A percentile compares a stretch with the other conserved stretches of the same genome.
Conservation (phyloP, 805 yeast species). For the Pichia nakasei region DNA sequence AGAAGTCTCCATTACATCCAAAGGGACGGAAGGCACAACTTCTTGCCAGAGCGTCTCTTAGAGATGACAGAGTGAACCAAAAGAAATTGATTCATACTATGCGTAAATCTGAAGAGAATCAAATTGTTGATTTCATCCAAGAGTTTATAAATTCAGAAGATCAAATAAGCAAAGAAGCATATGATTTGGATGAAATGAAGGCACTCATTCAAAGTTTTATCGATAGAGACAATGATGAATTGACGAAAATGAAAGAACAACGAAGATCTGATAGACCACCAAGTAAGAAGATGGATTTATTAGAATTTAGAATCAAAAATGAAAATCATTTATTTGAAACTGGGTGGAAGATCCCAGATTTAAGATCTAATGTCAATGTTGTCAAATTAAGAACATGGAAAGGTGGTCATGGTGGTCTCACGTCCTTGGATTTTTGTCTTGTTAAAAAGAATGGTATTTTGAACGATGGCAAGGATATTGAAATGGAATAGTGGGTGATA, state of each 20-base stretch:
- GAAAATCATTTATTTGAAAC: slow-evolving; percentile 56
- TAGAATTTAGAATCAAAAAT: slow-evolving; percentile 52
- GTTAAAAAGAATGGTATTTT: slow-evolving; percentile 22
- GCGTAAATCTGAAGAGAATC: slow-evolving; percentile 50
- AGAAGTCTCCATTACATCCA: slow-evolving; percentile 63
- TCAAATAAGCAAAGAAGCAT: slow-evolving; percentile 32
- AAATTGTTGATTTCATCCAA: slow-evolving; percentile 52
- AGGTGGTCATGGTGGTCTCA: slow-evolving; percentile 71
- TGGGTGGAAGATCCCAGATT: slow-evolving; percentile 68
- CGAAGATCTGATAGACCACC: slow-evolving; percentile 90
- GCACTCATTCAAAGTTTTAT: slow-evolving; percentile 53
- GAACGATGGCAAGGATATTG: slow-evolving; percentile 6
- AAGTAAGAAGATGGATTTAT: slow-evolving; percentile 53
- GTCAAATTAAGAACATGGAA: slow-evolving; percentile 63
- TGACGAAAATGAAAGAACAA: slow-evolving; percentile 46
- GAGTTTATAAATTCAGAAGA: slow-evolving; percentile 35
- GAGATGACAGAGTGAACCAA: slow-evolving; percentile 63
- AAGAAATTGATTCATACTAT: slow-evolving; percentile 51
- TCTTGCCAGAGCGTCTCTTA: slow-evolving; percentile 73
- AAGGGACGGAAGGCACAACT: slow-evolving; percentile 84
- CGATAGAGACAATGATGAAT: slow-evolving; percentile 65
- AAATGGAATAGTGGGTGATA: slow-evolving; percentile 8
- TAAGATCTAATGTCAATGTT: slow-evolving; percentile 53
- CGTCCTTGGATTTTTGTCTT: slow-evolving; percentile 44
- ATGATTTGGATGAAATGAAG: slow-evolving; percentile 50